Evolutionary conservation across 78 protist genomes (phyloP), one percentile per base, ranked within the genome.

Genomic region (Dictyostelium purpureum): DNA sequence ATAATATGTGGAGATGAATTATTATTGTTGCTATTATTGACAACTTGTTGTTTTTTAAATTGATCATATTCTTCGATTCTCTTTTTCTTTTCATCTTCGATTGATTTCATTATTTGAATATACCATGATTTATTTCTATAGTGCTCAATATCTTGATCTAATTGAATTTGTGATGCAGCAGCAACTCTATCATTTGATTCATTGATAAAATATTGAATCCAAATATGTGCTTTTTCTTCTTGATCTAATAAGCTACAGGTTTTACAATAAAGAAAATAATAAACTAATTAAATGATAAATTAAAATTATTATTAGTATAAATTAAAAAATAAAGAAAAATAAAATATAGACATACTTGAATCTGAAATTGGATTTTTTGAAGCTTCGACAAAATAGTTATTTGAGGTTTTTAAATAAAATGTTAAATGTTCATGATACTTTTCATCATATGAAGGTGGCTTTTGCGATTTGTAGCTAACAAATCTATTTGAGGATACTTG

Each of bases 171-270:
- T 63, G 63, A 38, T 26, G 82, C 80, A 37, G 70, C 69, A 0
- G 51, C 33, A 16, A 85, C 52, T 61, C 92, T 70, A 85, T 85
- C 76, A 2, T 7, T 56, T 12, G 92, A 81, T 38, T 73, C 66
- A 61, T 85, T 85, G 14, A 85, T 85, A 61, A 40, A 85, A 37
- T 71, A 59, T 59, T 85, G 92, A 24, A 85, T 85, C 92, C 92
- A 85, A 38, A 35, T 73, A 42, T 85, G 82, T 26, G 92, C 81
- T 37, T 73, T 85, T n/a, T 85, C 92, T 45, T 85, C 92, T 35
- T 57, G 47, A 47, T 73, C 47, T 21, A 85, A 61, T 35, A 85
- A 65, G 73, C 81, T 43, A 74, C 92, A 85, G 56, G 92, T 73
- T 74, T 85, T 85, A 45, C 82, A 81, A 63, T 63, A n/a, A n/a